phyloP scores from a whole-genome alignment of 768 basidiomycete species.

The Amanita muscaria region DNA sequence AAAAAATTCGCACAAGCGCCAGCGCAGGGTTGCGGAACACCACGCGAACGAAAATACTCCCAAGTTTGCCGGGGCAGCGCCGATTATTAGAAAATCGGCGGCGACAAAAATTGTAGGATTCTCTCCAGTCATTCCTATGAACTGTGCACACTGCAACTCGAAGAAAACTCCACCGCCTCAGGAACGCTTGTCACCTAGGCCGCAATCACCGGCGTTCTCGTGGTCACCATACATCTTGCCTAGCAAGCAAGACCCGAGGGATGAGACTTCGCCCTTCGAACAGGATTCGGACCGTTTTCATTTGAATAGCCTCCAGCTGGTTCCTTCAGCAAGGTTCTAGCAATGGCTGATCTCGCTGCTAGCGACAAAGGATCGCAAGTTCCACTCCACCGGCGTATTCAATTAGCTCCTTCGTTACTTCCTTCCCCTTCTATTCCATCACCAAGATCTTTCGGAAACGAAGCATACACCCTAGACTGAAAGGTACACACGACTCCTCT shows the following conservation, averaged over 20 bases:
- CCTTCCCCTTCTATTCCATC: too few species aligned
- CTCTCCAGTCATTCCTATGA: conserved; percentile 1
- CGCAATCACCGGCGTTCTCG: conserved; percentile 9
- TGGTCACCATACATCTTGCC: conserved; percentile 30
- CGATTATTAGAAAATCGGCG: not conserved
- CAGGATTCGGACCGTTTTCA: conserved; percentile 28
- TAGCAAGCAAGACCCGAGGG: conserved; percentile 23
- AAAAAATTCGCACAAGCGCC: conserved; percentile 3
- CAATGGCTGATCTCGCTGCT: not conserved
- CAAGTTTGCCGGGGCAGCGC: not conserved
- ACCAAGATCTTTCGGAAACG: too few species aligned
- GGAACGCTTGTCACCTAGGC: conserved; percentile 20
- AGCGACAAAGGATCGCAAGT: too few species aligned
- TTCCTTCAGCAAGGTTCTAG: not conserved
- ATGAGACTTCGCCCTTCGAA: too few species aligned
- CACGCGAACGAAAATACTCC: conserved; percentile 16
- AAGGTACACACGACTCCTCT: too few species aligned
- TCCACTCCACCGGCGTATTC: too few species aligned
- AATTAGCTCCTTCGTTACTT: too few species aligned
- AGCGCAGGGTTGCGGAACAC: conserved; percentile 17
- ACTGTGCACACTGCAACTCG: conserved; percentile 9
- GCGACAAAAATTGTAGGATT: conserved; percentile 32
- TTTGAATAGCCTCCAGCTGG: conserved; percentile 17
- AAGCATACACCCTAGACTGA: too few species aligned
- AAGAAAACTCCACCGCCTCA: conserved; percentile 25